Base-by-base conservation (phyloP, 2,329 filamentous ascomycete genomes). In the Ophiostoma angusticollis region DNA sequence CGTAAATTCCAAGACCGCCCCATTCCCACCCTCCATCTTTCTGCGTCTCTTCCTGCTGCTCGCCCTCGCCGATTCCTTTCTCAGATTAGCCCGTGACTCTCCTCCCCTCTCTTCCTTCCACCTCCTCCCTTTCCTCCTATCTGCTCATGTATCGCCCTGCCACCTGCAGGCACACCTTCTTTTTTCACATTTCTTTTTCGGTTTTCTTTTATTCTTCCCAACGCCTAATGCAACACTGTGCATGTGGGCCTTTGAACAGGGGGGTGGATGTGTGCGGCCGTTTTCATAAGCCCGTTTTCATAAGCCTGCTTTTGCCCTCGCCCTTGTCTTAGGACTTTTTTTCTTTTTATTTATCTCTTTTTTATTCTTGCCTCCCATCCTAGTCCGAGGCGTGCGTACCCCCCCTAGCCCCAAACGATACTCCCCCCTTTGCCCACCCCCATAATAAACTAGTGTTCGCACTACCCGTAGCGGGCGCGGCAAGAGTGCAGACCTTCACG, bases 401-500 rank as follows among this genome's bases (percentile, higher is more conserved):
- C 33, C 23, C 19, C 19, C 37, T 37, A 42, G 41, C 43, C 43
- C 43, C 41, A 43, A 35, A 40, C 40, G 41, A 39, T 40, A 37
- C 36, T 25, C 22, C 23, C 36, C 32, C 18, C 25, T 30, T 24
- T 23, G 23, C 39, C 35, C 42, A 23, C 25, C 37, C 27, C 37
- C 37, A 39, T 35, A 34, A 33, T 39, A 31, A 39, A 31, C 35
- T 19, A 42, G 35, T 30, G 17, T 35, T 23, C 25, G 28, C 36
- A 21, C 36, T 38, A n/a, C n/a, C n/a, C n/a, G n/a, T n/a, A 42
- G 40, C 28, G 31, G 27, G 40, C 37, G 28, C 37, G 41, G 37
- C 36, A 43, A 42, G 35, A 40, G 42, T 44, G 42, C 37, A 42
- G 30, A 37, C 40, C 7, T 44, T 44, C 42, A 44, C 42, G n/a